These are phyloP conservation scores for Kodamaea derodonti DNA, from an alignment of 1,139 yeast species.

Conservation along the genomic window DNA sequence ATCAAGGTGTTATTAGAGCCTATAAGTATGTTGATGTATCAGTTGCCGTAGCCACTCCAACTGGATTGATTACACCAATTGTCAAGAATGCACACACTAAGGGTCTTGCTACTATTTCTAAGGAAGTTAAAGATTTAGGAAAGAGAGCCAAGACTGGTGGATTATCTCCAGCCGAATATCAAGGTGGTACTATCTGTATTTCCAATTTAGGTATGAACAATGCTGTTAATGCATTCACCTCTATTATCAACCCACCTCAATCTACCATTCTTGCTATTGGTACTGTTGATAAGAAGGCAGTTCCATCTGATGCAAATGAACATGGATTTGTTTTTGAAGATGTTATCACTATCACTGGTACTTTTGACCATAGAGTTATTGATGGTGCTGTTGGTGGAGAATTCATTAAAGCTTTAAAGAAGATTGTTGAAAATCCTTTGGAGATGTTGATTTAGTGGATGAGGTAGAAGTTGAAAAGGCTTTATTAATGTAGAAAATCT, in stretches of 20 bases:
- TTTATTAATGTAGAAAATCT: too few species aligned
- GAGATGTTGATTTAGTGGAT: slow-evolving; percentile 80
- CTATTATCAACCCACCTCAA: slow-evolving; percentile 98
- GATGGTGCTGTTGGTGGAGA: slow-evolving; percentile 99
- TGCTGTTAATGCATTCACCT: slow-evolving; percentile 89
- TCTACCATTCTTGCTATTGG: slow-evolving; percentile 91
- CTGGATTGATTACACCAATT: slow-evolving; percentile 95
- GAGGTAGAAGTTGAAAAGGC: too few species aligned
- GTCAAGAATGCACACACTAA: slow-evolving; percentile 81
- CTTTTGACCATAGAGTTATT: slow-evolving; percentile 95
- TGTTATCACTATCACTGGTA: slow-evolving; percentile 87
- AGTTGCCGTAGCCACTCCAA: slow-evolving; percentile 97
- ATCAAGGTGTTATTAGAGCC: slow-evolving; percentile 87
- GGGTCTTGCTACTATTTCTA: slow-evolving; percentile 80
- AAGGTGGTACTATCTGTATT: slow-evolving; percentile 98
- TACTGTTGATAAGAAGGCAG: slow-evolving; percentile 87
- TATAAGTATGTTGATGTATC: slow-evolving; percentile 91
- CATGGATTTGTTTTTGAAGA: slow-evolving; percentile 91
- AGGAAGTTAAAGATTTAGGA: slow-evolving; percentile 86
- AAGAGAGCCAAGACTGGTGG: slow-evolving; percentile 94
- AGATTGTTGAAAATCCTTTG: slow-evolving; percentile 90
- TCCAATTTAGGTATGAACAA: slow-evolving; percentile 98
- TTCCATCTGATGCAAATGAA: slow-evolving; percentile 87
- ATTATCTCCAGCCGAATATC: slow-evolving; percentile 92
- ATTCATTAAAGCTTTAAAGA: slow-evolving; percentile 89